Percentiles rank a stretch among this genome's conserved stretches.
These are phyloP conservation scores for Arthrinium phaeospermum DNA, from an alignment of 2,329 filamentous ascomycete species.

Conservation along the genomic window DNA sequence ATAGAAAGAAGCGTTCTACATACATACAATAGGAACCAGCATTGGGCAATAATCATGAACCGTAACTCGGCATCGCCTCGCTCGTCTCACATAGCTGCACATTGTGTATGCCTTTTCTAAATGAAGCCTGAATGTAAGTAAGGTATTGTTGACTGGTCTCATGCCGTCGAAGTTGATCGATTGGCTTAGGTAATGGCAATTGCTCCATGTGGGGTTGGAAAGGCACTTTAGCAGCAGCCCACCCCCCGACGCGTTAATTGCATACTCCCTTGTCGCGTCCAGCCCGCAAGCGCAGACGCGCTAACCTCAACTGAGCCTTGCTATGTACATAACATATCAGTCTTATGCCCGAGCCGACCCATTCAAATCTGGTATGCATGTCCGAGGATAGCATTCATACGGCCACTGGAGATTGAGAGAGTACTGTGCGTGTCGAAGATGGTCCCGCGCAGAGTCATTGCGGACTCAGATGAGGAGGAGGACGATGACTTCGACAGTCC, in stretches of 20 bases:
- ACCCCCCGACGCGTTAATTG: not conserved
- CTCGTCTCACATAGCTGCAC: not conserved
- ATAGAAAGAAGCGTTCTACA: constrained; percentile 5
- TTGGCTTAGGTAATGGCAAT: not conserved
- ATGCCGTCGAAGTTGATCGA: not conserved
- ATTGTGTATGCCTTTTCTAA: not conserved
- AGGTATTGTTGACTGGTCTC: not conserved
- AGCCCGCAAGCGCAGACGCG: not conserved
- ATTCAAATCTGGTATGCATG: constrained; percentile 1
- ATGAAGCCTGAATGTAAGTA: not conserved
- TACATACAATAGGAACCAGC: not conserved
- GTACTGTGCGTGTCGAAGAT: constrained; percentile 25
- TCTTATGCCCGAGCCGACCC: not conserved
- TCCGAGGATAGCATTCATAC: not conserved
- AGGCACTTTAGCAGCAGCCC: not conserved
- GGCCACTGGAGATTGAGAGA: constrained; percentile 12
- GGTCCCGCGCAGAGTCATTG: constrained; percentile 37
- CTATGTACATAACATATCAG: not conserved
- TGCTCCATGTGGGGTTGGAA: not conserved
- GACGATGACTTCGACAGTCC: constrained; percentile 22
- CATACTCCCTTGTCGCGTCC: not conserved
- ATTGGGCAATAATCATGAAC: not conserved
- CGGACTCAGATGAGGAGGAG: constrained; percentile 42
- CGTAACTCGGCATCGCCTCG: not conserved
- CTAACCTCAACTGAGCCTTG: constrained; percentile 11